Base-by-base conservation (phyloP, 306 rosid genomes). In the Cucumis melo region DNA sequence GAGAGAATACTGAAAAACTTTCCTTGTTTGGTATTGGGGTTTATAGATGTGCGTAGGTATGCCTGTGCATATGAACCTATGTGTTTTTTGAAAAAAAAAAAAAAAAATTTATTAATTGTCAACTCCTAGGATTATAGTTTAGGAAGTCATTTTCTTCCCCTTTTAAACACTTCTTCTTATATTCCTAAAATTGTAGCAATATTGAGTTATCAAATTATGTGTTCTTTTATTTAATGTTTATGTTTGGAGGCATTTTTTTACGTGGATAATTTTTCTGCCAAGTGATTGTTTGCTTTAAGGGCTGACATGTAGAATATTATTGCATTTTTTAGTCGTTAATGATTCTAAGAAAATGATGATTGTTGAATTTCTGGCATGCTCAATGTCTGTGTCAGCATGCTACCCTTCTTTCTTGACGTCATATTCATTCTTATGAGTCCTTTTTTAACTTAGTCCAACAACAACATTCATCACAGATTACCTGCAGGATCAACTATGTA, bases 401-500 rank as follows among this genome's bases (percentile, higher is more conserved):
- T 77, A 3, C 29, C 58, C 21, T 75, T 66, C 66, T 24, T 60
- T 77, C n/a, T 68, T 77, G 41, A 77, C 12, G n/a, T 41, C 73
- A 48, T 60, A n/a, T 29, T 77, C 15, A 17, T 27, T 78, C 11
- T 78, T 64, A 17, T 17, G 59, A 44, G 50, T 78, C 7, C 34
- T 39, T 74, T 65, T 72, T 78, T 80, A 10, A 39, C 58, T 51
- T 82, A 82, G 83, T 42, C 39, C 67, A 55, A 48, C 82, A 57
- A 79, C 80, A 76, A 74, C 75, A 78, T 80, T 84, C 71, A 59
- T 80, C 80, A 77, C 89, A 93, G 98, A 93, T 86, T 90, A 85
- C 88, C 91, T 91, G 80, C 97, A 83, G 88, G 92, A 93, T 87
- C 94, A 84, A 80, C 83, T 91, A 53, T 78, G 88, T 85, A 78